Evolutionary conservation across 2,329 filamentous ascomycete species (phyloP).

Genomic region (Fusarium sp.): DNA sequence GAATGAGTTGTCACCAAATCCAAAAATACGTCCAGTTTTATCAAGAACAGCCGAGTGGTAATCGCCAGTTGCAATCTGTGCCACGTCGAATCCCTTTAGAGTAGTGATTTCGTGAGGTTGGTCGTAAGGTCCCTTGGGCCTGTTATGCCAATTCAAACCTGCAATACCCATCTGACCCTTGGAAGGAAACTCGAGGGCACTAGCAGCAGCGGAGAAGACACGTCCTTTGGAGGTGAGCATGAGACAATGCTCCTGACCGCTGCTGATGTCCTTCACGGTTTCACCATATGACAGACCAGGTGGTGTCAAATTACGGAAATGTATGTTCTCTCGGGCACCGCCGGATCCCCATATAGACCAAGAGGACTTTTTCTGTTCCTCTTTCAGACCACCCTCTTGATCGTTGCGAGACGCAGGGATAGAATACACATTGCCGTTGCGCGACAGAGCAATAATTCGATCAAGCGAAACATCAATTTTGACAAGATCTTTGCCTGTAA

Average conservation of each 20-base stretch:
- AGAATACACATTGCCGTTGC: slow-evolving; percentile 83
- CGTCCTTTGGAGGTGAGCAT: slow-evolving; percentile 86
- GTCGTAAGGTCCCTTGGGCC: slow-evolving; percentile 82
- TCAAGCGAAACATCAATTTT: slow-evolving; percentile 83
- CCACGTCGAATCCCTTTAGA: slow-evolving; percentile 75
- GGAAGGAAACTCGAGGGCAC: slow-evolving; percentile 78
- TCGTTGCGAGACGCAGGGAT: slow-evolving; percentile 80
- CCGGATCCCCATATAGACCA: slow-evolving; percentile 77
- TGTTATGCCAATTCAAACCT: slow-evolving; percentile 80
- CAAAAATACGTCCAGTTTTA: slow-evolving; percentile 78
- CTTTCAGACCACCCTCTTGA: slow-evolving; percentile 71
- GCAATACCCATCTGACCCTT: slow-evolving; percentile 89
- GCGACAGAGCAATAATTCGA: slow-evolving; percentile 81
- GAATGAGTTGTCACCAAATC: slow-evolving; percentile 89
- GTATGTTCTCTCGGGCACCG: slow-evolving; percentile 56
- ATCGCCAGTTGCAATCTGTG: slow-evolving; percentile 83
- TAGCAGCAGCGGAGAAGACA: slow-evolving; percentile 88
- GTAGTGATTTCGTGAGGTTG: slow-evolving; percentile 80
- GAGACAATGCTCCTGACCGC: slow-evolving; percentile 86
- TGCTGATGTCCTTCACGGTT: slow-evolving; percentile 76
- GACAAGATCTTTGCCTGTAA: slow-evolving; percentile 82
- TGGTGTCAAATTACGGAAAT: slow-evolving; percentile 78
- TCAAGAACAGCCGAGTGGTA: slow-evolving; percentile 85
- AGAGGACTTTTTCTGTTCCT: slow-evolving; percentile 60
- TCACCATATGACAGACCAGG: slow-evolving; percentile 72